Percentiles rank a stretch among this genome's conserved stretches.
Conservation (phyloP, 2,329 filamentous ascomycete species). For the Verruconis gallopava region DNA sequence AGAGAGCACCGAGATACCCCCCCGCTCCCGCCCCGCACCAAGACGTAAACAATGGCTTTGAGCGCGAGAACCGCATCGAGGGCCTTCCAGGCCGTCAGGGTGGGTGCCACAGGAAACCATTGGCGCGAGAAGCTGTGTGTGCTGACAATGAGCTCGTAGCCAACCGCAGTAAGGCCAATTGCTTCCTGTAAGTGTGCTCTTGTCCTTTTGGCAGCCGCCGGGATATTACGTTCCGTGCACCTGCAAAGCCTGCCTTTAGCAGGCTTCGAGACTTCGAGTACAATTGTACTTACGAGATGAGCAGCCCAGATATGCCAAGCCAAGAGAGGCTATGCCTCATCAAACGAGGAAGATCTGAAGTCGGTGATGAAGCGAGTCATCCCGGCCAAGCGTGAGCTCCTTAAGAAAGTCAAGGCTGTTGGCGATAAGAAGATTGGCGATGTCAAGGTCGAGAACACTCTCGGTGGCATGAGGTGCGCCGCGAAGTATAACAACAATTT, state of each 20-base stretch:
- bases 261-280: not conserved
- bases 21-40: not conserved
- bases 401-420: slow-evolving; percentile 87
- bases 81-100: slow-evolving; percentile 52
- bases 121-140: not conserved
- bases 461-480: slow-evolving; percentile 77
- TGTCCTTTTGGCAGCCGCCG: not conserved
- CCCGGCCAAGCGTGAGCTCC: slow-evolving; percentile 80
- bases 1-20: not conserved
- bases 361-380: slow-evolving; percentile 71
- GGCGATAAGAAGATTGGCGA: slow-evolving; percentile 74
- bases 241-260: too few relatives aligned
- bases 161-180: slow-evolving; percentile 5
- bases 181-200: slow-evolving; percentile 7
- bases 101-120: slow-evolving; percentile 25
- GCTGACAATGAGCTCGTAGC: slow-evolving; percentile 9
- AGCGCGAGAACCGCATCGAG: slow-evolving; percentile 48
- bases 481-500: not conserved
- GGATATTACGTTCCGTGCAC: not conserved
- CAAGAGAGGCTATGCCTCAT: slow-evolving; percentile 52
- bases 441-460: slow-evolving; percentile 83
- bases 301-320: slow-evolving; percentile 9
- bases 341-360: slow-evolving; percentile 80
- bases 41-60: slow-evolving; percentile 42
- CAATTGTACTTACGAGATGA: not conserved